phyloP scores from a whole-genome alignment of 768 basidiomycete species.

The Podaxis sp. region DNA sequence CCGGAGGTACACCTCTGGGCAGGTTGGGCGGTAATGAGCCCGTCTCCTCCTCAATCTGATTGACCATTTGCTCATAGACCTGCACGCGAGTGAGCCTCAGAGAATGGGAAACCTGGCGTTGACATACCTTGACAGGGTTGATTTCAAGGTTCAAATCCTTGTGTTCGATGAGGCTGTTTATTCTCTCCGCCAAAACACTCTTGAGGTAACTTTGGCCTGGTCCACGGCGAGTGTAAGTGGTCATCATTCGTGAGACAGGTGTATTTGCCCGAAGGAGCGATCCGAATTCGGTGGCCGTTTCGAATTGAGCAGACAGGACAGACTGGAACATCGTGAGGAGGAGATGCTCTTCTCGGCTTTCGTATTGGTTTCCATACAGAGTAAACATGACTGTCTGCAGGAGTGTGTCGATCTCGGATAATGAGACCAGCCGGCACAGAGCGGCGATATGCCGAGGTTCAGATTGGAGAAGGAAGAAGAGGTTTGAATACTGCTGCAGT shows the following conservation, averaged over 20 bases:
- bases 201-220: conserved; percentile 99
- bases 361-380: conserved; percentile 98
- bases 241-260: conserved; percentile 99
- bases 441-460: conserved; percentile 97
- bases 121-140: conserved; percentile 89
- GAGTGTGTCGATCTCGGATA: conserved; percentile 97
- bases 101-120: neutral
- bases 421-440: conserved; percentile 92
- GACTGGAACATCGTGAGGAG: conserved; percentile 99
- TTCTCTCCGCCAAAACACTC: conserved; percentile 94
- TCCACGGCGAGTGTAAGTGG: conserved; percentile 97
- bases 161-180: conserved; percentile 98
- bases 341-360: conserved; percentile 96
- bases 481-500: conserved; percentile 94
- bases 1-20: conserved; percentile 90
- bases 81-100: conserved; percentile 26
- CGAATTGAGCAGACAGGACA: conserved; percentile 97
- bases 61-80: conserved; percentile 99
- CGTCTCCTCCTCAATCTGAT: conserved; percentile 97
- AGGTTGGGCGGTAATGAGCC: conserved; percentile 88
- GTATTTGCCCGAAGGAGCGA: conserved; percentile 98
- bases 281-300: conserved; percentile 98
- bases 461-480: conserved; percentile 97
- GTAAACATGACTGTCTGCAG: conserved; percentile 99
- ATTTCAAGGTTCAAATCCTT: conserved; percentile 99